Percentiles rank a stretch among this genome's conserved stretches.
Conservation (phyloP, 2,329 filamentous ascomycete genomes). For the Fusarium ambrosium region DNA sequence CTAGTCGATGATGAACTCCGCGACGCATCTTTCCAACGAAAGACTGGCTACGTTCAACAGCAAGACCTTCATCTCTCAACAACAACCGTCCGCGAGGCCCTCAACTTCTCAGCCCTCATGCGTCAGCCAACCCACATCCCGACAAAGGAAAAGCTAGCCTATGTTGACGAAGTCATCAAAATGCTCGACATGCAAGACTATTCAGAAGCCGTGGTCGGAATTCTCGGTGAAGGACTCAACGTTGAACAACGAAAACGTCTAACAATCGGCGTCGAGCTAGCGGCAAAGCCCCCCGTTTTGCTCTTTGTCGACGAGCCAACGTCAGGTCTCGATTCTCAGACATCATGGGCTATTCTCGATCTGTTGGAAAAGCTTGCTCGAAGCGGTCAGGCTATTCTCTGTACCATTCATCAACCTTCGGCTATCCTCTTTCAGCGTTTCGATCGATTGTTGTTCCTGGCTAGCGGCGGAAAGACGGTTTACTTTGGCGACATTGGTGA, state of each 20-base stretch:
- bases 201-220: conserved; percentile 72
- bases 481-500: conserved; percentile 75
- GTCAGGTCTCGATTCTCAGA: conserved; percentile 70
- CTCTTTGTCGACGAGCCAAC: conserved; percentile 72
- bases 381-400: conserved; percentile 62
- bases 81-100: conserved; percentile 84
- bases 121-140: conserved; percentile 79
- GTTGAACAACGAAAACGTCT: conserved; percentile 71
- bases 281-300: conserved; percentile 66
- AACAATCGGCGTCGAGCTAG: conserved; percentile 69
- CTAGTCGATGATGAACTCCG: conserved; percentile 71
- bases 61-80: conserved; percentile 87
- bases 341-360: conserved; percentile 69
- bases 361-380: conserved; percentile 70
- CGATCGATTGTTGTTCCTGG: conserved; percentile 71
- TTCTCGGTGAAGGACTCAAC: conserved; percentile 69
- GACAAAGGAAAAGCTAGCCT: conserved; percentile 79
- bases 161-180: conserved; percentile 82
- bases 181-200: conserved; percentile 74
- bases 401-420: conserved; percentile 66
- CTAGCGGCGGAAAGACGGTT: conserved; percentile 71
- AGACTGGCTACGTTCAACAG: conserved; percentile 90
- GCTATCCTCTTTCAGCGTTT: conserved; percentile 65
- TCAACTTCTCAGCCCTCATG: conserved; percentile 86
- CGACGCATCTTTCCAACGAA: conserved; percentile 85